Conservation (phyloP, 805 yeast species). For the Candida ortonii region DNA sequence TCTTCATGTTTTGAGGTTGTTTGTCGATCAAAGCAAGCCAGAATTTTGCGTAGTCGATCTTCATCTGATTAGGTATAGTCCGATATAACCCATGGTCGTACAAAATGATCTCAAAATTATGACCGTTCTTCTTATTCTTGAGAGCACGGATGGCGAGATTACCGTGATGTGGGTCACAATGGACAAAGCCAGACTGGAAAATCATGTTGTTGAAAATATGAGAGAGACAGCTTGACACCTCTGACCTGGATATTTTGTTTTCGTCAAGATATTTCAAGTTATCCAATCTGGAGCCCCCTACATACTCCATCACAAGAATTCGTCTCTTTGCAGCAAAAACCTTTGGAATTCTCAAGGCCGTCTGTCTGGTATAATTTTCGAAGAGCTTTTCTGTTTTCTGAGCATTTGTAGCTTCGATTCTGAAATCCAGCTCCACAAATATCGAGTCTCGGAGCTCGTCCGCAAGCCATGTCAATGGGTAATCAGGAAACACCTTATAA, state of each 20-base stretch:
- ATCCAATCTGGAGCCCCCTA: conserved; percentile 81
- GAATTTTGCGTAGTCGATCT: conserved; percentile 81
- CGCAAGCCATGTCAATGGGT: conserved; percentile 92
- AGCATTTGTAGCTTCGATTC: conserved; percentile 83
- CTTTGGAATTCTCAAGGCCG: conserved; percentile 79
- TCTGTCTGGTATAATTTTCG: conserved; percentile 46
- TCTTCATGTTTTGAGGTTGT: conserved; percentile 61
- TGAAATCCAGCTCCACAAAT: conserved; percentile 86
- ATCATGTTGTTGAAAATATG: conserved; percentile 95
- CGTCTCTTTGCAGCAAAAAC: conserved; percentile 65
- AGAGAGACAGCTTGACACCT: conserved; percentile 80
- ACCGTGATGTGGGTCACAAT: conserved; percentile 99
- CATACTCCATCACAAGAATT: conserved; percentile 82
- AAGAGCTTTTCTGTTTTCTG: conserved; percentile 67
- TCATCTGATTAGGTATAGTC: conserved; percentile 70
- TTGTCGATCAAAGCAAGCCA: conserved; percentile 87
- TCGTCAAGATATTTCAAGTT: conserved; percentile 60
- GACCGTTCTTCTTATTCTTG: conserved; percentile 33
- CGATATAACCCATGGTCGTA: conserved; percentile 96
- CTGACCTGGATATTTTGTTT: conserved; percentile 65
- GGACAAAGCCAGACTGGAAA: conserved; percentile 87
- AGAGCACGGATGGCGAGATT: conserved; percentile 76
- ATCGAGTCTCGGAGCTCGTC: conserved; percentile 87
- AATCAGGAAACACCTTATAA: conserved; percentile 83
- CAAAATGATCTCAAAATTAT: conserved; percentile 85